A percentile compares a stretch with the other conserved stretches of the same genome.
These are phyloP conservation scores for Beauveria sp. DNA, from an alignment of 2,329 filamentous ascomycete genomes.

Conservation along the genomic window DNA sequence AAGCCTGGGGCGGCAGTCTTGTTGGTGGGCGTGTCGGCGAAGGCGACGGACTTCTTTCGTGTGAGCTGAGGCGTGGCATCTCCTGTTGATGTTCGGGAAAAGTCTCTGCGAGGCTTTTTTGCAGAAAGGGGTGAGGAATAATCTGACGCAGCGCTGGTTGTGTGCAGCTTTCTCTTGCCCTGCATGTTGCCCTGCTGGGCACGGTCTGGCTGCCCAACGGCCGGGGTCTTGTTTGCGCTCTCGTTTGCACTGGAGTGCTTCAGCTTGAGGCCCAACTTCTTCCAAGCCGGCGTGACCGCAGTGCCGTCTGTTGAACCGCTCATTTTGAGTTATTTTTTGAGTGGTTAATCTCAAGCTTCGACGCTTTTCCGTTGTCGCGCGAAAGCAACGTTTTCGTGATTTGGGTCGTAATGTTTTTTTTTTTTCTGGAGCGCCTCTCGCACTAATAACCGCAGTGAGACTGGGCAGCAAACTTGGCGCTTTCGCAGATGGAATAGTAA, in stretches of 20 bases:
- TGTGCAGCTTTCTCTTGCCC: conserved; percentile 12
- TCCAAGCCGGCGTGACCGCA: conserved; percentile 42
- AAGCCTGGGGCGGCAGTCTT: conserved; percentile 17
- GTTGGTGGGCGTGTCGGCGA: conserved; percentile 26
- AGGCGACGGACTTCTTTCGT: conserved; percentile 41
- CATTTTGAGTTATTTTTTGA: conserved; percentile 4
- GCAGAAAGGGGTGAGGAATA: conserved; percentile 8
- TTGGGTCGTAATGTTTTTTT: conserved; percentile 9
- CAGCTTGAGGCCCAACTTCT: conserved; percentile 56
- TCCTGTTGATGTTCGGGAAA: background rate
- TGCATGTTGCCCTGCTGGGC: conserved; percentile 11
- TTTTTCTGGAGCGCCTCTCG: conserved; percentile 2
- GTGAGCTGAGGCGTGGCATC: conserved; percentile 22
- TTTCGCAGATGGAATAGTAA: background rate
- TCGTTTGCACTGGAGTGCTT: conserved; percentile 26
- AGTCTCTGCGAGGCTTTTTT: conserved; percentile 12
- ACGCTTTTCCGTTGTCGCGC: background rate
- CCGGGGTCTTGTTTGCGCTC: conserved; percentile 5
- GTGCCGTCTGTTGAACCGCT: conserved; percentile 5
- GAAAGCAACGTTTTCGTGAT: background rate
- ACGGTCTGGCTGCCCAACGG: conserved; percentile 13
- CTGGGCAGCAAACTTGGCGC: background rate
- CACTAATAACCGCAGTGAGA: background rate
- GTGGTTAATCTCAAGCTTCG: background rate
- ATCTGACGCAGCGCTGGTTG: conserved; percentile 6